A percentile compares a stretch with the other conserved stretches of the same genome.
Evolutionary conservation across 2,329 filamentous ascomycete species (phyloP).

Genomic region (Colletotrichum horii): DNA sequence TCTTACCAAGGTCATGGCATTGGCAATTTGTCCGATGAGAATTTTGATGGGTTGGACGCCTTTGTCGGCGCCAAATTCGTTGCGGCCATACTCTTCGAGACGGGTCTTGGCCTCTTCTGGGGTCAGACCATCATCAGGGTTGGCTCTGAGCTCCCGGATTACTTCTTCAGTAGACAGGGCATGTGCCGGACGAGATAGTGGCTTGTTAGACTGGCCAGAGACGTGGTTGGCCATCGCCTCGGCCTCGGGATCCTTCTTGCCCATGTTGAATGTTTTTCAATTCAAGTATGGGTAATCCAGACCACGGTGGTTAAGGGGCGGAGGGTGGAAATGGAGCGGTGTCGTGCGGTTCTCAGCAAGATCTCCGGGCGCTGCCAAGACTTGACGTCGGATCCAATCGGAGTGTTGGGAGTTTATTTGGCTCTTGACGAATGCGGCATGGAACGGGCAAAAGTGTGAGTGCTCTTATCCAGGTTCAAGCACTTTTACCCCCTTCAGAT

Average conservation of each 20-base stretch:
- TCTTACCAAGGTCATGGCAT: slow-evolving; percentile 70
- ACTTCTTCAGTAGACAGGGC: slow-evolving; percentile 59
- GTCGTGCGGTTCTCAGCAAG: background rate
- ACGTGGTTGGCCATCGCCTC: slow-evolving; percentile 32
- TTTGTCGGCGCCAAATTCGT: slow-evolving; percentile 66
- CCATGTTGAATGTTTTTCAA: slow-evolving; percentile 25
- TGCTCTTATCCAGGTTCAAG: slow-evolving; percentile 21
- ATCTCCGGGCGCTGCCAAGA: slow-evolving; percentile 1
- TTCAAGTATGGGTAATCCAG: background rate
- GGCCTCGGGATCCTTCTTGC: slow-evolving; percentile 20
- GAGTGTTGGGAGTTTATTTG: background rate
- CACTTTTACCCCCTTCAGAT: slow-evolving; percentile 20
- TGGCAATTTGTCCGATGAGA: slow-evolving; percentile 68
- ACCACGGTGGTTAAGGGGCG: background rate
- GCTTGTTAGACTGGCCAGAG: slow-evolving; percentile 50
- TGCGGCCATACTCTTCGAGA: slow-evolving; percentile 62
- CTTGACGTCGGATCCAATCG: background rate
- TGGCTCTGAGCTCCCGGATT: slow-evolving; percentile 58
- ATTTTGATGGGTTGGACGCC: slow-evolving; percentile 69
- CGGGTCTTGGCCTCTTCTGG: slow-evolving; percentile 57
- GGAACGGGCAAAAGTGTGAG: slow-evolving; percentile 20
- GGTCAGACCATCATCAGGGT: slow-evolving; percentile 63
- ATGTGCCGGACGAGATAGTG: slow-evolving; percentile 68
- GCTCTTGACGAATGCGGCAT: background rate
- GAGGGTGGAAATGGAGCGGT: background rate